phyloP scores from a whole-genome alignment of 371 early-diverging fungal species.

The Rhizomucor pusillus region DNA sequence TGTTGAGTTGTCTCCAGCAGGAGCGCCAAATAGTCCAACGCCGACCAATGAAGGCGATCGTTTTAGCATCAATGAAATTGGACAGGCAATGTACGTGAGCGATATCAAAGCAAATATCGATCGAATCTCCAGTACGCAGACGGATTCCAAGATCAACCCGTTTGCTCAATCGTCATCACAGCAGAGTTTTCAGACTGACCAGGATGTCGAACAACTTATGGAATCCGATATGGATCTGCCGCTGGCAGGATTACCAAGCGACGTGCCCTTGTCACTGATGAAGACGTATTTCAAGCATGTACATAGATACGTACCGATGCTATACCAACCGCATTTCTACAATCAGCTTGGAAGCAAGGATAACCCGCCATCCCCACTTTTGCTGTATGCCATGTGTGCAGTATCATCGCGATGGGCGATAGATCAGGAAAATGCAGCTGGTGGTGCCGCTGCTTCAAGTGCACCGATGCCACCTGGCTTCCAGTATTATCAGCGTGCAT shows the following conservation, averaged over 20 bases:
- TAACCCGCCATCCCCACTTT: slow-evolving; percentile 48
- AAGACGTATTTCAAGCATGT: slow-evolving; percentile 53
- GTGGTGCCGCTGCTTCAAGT: slow-evolving; percentile 18
- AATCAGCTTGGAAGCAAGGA: slow-evolving; percentile 39
- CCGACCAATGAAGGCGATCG: slow-evolving; percentile 14
- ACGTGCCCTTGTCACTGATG: slow-evolving; percentile 21
- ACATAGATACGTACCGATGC: slow-evolving; percentile 60
- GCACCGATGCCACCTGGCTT: slow-evolving; percentile 26
- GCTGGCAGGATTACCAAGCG: slow-evolving; percentile 5
- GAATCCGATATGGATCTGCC: too few species aligned
- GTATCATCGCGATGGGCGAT: slow-evolving; percentile 50
- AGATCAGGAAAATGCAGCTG: slow-evolving; percentile 3
- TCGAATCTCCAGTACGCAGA: slow-evolving; percentile 22
- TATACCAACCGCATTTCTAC: slow-evolving; percentile 53
- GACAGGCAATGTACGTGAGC: slow-evolving; percentile 42
- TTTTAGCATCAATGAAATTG: slow-evolving; percentile 40
- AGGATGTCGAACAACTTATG: too few species aligned
- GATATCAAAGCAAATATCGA: slow-evolving; percentile 29
- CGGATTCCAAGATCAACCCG: too few species aligned
- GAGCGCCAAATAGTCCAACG: slow-evolving; percentile 23
- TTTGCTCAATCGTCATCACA: too few species aligned
- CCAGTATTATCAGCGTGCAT: slow-evolving; percentile 35
- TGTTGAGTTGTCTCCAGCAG: too few species aligned
- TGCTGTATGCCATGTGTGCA: slow-evolving; percentile 60
- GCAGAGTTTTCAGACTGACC: too few species aligned